Evolutionary conservation across 768 basidiomycete genomes (phyloP), one percentile per base, ranked within the genome.

Genomic region (Suillus spraguei): DNA sequence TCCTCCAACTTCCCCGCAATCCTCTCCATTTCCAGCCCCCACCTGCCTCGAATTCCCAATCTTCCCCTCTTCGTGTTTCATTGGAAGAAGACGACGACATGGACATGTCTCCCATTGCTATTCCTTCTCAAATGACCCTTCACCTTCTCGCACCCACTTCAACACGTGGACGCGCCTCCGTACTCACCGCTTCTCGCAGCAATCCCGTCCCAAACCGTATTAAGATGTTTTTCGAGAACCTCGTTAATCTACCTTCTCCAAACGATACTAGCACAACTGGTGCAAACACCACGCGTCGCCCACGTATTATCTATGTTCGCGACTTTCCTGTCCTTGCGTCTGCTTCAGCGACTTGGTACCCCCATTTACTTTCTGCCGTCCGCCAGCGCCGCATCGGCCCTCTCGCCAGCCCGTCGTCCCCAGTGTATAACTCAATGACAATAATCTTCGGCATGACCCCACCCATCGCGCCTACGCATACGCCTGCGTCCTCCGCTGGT

Each of bases 371-470:
- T 16, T 81, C 85, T 35, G 89, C 92, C 14, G 91, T 96, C n/a
- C 85, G 88, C 49, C 81, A 87, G 61, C 84, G 93, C 42, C 85
- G 95, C 38, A 83, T 86, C 66, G 88, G 90, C 2, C 81, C 88
- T 4, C 77, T 89, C 9, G 76, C 86, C 1, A 80, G 86, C 35
- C 81, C 87, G 13, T 80, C 85, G 6, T 84, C 86, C n/a, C 83
- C 87, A 1, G 83, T 87, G 14, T 67, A 75, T 41, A 86, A 86
- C 70, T 92, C 94, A 3, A 91, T 89, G 68, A 86, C 89, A 9
- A 93, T 97, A 54, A 81, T 97, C 20, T 91, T 97, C 69, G 94
- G 94, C n/a, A 87, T 93, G 69, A 88, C 90, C 0, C 94, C 95
- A 33, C 78, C 91, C n/a, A 77, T 85, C 16, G 82, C 84, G n/a